Evolutionary conservation across 805 yeast species (phyloP), one percentile per base, ranked within the genome.

Genomic region (Yarrowia sp.): DNA sequence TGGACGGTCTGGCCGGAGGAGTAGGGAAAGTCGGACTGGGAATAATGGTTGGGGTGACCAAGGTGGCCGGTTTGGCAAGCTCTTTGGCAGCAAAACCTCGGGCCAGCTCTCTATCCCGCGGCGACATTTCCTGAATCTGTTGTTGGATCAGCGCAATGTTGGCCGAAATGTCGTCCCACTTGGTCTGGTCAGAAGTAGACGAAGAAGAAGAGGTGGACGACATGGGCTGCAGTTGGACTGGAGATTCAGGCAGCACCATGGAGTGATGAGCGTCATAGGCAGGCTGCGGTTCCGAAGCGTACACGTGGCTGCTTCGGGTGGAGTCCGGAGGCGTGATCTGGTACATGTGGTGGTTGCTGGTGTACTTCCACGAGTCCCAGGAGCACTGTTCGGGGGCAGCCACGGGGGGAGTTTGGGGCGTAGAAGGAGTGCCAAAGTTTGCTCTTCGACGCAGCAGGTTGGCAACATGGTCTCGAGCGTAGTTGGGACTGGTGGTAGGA

Each of bases 301-400:
- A 36, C n/a, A 54, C 61, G 46, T 54, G 61, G 2, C 24, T 16
- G 26, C 26, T 26, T 6, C 61, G 44, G 9, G 61, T 54, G 8
- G 61, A 54, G 26, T 54, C 61, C 16, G 61, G 61, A 3, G 61
- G 61, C 14, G 61, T 54, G 46, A 54, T 36, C 35, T 54, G 61
- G 61, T 54, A 54, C 17, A 46, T 46, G 36, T 43, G 58, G 40
- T 22, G 58, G 30, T 21, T 36, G 24, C 35, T 24, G 8, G 46
- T 36, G 61, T 35, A 51, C 32, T 54, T 54, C 61, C 61, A 54
- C 17, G 61, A 16, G 46, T 54, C 61, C 59, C 59, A 35, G 30
- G 59, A 30, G 10, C 41, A 35, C 41, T 35, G 40, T n/a, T 43
- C 48, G 32, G 48, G 43, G 16, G 43, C 43, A 10, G 11, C 40